These are phyloP conservation scores for Aureobasidium melanogenum DNA, from an alignment of 2,329 filamentous ascomycete species.

Conservation along the genomic window DNA sequence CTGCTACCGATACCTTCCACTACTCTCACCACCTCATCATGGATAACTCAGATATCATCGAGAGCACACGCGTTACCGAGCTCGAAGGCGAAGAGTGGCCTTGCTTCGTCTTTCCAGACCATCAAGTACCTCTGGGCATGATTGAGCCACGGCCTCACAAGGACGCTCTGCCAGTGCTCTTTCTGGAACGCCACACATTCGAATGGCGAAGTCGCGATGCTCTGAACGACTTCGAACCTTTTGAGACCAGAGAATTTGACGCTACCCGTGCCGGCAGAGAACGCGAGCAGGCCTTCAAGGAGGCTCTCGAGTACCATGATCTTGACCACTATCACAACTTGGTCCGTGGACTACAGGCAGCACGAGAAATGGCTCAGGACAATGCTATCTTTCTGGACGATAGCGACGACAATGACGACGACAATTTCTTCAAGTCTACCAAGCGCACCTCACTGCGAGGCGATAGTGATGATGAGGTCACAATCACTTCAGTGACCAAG, in stretches of 20 bases:
- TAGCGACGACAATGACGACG: not conserved
- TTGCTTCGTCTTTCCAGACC: constrained; percentile 1
- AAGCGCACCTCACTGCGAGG: no score
- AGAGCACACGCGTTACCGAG: not conserved
- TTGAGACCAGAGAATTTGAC: not conserved
- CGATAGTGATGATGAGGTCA: not conserved
- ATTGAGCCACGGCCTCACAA: not conserved
- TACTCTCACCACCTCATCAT: not conserved
- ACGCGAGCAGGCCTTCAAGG: not conserved
- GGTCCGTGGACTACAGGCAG: not conserved
- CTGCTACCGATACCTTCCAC: not conserved
- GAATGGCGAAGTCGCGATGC: not conserved
- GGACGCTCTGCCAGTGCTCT: not conserved
- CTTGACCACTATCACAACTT: not conserved
- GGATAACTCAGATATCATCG: not conserved
- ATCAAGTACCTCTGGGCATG: not conserved
- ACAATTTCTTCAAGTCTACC: not conserved
- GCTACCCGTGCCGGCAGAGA: not conserved
- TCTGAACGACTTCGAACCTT: not conserved
- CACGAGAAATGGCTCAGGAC: not conserved
- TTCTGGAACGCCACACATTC: not conserved
- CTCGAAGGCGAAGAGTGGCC: not conserved
- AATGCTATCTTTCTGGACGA: not conserved
- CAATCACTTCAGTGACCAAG: not conserved
- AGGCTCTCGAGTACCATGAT: not conserved